Conservation (phyloP, 2,329 filamentous ascomycete species). For the Leptosphaerulina australis region DNA sequence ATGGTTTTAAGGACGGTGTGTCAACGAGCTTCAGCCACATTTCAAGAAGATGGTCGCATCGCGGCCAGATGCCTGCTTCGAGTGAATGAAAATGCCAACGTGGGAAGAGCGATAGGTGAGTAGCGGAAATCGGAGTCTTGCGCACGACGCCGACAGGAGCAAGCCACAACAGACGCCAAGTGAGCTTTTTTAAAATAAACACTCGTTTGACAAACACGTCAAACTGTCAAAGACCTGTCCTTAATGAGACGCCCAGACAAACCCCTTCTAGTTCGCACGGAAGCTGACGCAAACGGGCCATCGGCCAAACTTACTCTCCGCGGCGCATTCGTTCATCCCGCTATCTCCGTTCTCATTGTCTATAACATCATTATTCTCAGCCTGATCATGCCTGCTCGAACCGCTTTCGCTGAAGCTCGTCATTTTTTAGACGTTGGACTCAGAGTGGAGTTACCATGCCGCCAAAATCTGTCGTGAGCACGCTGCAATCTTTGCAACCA, state of each 20-base stretch:
- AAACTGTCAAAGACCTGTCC: not conserved
- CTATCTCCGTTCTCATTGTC: conserved; percentile 21
- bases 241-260: not conserved
- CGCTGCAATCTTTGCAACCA: conserved; percentile 29
- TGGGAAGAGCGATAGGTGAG: conserved; percentile 22
- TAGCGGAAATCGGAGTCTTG: conserved; percentile 1
- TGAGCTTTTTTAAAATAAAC: not conserved
- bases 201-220: not conserved
- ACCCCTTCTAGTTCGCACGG: no score
- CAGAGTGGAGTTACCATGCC: conserved; percentile 21
- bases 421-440: conserved; percentile 25
- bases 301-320: conserved; percentile 12
- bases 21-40: conserved; percentile 9
- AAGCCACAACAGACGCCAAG: conserved; percentile 1
- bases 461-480: conserved; percentile 21
- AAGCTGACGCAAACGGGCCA: conserved; percentile 9
- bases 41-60: not conserved
- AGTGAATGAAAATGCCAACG: conserved; percentile 5
- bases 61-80: conserved; percentile 9
- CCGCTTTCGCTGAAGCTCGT: conserved; percentile 14
- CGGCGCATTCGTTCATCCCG: conserved; percentile 6
- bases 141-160: not conserved
- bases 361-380: conserved; percentile 20
- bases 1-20: conserved; percentile 2
- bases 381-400: conserved; percentile 14